These are phyloP conservation scores for Naematelia aurantialba DNA, from an alignment of 768 basidiomycete genomes.

Conservation along the genomic window DNA sequence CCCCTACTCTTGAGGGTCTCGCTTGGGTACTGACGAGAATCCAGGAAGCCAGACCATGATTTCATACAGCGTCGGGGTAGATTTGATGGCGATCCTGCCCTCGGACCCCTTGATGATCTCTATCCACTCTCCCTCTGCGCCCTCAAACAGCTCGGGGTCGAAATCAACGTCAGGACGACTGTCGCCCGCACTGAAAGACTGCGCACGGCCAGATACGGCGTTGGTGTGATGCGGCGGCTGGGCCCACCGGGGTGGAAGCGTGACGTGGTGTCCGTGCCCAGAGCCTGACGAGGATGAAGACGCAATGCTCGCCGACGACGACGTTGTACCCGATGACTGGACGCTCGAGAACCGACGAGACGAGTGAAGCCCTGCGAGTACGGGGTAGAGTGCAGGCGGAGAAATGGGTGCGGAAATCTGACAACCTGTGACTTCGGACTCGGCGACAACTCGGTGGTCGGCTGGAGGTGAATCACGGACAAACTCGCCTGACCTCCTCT, in stretches of 20 bases:
- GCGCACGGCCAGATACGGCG: constrained; percentile 19
- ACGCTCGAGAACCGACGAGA: constrained; percentile 1
- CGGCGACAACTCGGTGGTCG: constrained; percentile 12
- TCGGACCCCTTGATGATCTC: constrained; percentile 42
- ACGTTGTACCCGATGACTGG: constrained; percentile 13
- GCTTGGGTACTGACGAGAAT: constrained; percentile 34
- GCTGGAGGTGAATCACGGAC: background rate
- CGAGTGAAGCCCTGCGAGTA: constrained; percentile 5
- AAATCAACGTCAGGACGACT: constrained; percentile 35
- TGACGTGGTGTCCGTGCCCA: background rate
- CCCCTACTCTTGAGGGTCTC: background rate
- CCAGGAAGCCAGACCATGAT: constrained; percentile 42
- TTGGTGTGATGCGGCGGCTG: constrained; percentile 22
- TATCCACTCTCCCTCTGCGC: constrained; percentile 23
- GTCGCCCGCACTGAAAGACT: constrained; percentile 20
- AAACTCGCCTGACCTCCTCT: background rate
- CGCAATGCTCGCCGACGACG: constrained; percentile 17
- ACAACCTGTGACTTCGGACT: constrained; percentile 29
- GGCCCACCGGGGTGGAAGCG: constrained; percentile 28
- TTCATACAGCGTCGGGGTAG: constrained; percentile 21
- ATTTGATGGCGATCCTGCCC: constrained; percentile 39
- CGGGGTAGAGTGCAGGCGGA: constrained; percentile 37
- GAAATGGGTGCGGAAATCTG: constrained; percentile 34
- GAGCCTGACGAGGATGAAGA: constrained; percentile 3
- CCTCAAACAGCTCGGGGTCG: constrained; percentile 32